Evolutionary conservation across 2,329 filamentous ascomycete species (phyloP).

Genomic region (Calonectria hawksworthii): DNA sequence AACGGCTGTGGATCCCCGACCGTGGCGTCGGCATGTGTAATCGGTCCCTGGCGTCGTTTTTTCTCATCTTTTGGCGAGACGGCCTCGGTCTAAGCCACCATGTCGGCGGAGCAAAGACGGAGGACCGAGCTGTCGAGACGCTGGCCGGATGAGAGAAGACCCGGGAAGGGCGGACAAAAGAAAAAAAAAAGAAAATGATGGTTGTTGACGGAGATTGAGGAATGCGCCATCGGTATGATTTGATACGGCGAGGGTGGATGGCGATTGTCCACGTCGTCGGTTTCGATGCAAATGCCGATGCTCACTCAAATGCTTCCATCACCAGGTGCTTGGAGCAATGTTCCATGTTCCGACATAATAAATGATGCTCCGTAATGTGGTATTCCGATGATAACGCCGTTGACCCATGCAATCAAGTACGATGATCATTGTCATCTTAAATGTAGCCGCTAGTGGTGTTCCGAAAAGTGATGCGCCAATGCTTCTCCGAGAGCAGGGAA

Average conservation of each 20-base stretch:
- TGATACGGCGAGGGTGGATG: not conserved
- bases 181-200: not conserved
- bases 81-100: constrained; percentile 43
- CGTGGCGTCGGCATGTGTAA: constrained; percentile 11
- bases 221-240: not conserved
- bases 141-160: constrained; percentile 16
- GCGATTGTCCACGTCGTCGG: not conserved
- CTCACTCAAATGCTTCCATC: constrained; percentile 2
- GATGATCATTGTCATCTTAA: constrained; percentile 13
- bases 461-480: constrained; percentile 7
- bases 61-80: constrained; percentile 30
- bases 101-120: constrained; percentile 27
- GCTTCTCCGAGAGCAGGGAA: not conserved
- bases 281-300: constrained; percentile 1
- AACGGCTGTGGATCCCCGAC: constrained; percentile 15
- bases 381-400: constrained; percentile 20
- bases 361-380: constrained; percentile 14
- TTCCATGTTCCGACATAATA: constrained; percentile 9
- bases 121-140: constrained; percentile 1
- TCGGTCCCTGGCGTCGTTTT: constrained; percentile 2
- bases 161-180: constrained; percentile 2
- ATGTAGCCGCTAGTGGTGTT: not conserved
- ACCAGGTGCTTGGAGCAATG: not conserved
- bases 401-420: constrained; percentile 11
- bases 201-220: not conserved